phyloP scores from a whole-genome alignment of 2,329 filamentous ascomycete genomes.

The Pseudogymnoascus sp. region DNA sequence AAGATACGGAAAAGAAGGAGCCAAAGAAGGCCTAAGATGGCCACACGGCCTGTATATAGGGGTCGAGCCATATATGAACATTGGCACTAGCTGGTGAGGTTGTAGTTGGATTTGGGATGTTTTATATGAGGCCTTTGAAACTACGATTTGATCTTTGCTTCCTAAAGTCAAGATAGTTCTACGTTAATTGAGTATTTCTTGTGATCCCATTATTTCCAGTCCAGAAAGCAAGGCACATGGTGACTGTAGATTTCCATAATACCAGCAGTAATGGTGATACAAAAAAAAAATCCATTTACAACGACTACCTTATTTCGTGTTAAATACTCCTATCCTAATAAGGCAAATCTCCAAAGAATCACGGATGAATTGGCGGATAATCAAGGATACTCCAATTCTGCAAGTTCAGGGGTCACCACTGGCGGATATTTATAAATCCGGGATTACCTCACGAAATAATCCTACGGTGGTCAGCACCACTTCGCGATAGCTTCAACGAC shows the following conservation, averaged over 20 bases:
- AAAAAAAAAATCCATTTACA: neutral
- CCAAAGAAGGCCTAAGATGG: constrained; percentile 28
- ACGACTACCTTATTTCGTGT: neutral
- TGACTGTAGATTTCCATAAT: neutral
- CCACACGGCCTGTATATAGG: constrained; percentile 14
- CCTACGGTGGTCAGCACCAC: neutral
- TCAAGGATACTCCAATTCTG: neutral
- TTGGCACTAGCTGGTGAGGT: neutral
- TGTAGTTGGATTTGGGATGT: constrained; percentile 7
- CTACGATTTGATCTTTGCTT: neutral
- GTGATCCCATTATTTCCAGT: neutral
- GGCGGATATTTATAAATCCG: constrained; percentile 7
- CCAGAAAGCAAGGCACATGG: neutral
- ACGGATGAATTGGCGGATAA: neutral
- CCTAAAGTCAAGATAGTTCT: neutral
- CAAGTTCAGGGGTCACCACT: neutral
- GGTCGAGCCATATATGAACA: neutral
- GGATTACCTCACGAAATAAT: constrained; percentile 1
- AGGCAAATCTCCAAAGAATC: neutral
- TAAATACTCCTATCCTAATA: neutral
- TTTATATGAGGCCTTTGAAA: neutral
- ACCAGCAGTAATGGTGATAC: neutral
- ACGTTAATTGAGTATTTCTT: neutral
- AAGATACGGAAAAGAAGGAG: constrained; percentile 32
- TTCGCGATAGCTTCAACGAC: constrained; percentile 2